Percentiles rank a stretch among this genome's conserved stretches.
phyloP scores from a whole-genome alignment of 31 red algal species.

The Porphyra umbilicalis region DNA sequence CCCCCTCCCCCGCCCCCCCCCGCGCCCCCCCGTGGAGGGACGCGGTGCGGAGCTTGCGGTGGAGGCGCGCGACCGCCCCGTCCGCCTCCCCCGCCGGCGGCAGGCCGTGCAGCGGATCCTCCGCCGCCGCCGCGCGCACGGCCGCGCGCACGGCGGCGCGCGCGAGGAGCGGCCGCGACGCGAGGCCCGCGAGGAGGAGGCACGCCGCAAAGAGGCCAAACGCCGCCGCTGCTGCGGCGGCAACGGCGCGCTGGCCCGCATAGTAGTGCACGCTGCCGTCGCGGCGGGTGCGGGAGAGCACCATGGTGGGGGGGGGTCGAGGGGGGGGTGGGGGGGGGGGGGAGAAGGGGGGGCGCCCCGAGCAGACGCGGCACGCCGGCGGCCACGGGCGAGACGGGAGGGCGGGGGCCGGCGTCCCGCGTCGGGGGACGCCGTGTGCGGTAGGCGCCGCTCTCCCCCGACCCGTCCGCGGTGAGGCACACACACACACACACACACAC shows the following conservation, averaged over 20 bases:
- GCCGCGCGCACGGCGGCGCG: neutral
- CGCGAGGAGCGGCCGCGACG: neutral
- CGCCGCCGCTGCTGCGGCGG: neutral
- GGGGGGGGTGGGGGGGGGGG: neutral
- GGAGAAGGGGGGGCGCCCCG: neutral
- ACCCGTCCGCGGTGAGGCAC: too few relatives aligned
- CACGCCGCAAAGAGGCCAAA: neutral
- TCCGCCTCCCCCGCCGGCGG: neutral
- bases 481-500: too few relatives aligned
- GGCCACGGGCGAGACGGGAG: too few relatives aligned
- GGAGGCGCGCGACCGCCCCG: neutral
- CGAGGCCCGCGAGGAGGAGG: neutral
- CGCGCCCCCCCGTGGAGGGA: neutral
- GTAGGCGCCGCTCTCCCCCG: too few relatives aligned
- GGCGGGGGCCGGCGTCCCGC: too few relatives aligned
- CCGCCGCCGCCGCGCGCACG: neutral
- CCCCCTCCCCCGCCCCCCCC: neutral
- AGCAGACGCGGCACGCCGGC: neutral
- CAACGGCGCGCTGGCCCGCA: neutral
- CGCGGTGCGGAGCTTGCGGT: neutral
- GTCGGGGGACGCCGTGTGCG: too few relatives aligned
- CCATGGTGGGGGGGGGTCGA: neutral
- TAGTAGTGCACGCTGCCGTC: neutral
- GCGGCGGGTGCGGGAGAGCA: neutral
- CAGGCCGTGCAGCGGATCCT: neutral